Conservation (phyloP, 1,139 yeast genomes). For the Saccharomyces uvarum region DNA sequence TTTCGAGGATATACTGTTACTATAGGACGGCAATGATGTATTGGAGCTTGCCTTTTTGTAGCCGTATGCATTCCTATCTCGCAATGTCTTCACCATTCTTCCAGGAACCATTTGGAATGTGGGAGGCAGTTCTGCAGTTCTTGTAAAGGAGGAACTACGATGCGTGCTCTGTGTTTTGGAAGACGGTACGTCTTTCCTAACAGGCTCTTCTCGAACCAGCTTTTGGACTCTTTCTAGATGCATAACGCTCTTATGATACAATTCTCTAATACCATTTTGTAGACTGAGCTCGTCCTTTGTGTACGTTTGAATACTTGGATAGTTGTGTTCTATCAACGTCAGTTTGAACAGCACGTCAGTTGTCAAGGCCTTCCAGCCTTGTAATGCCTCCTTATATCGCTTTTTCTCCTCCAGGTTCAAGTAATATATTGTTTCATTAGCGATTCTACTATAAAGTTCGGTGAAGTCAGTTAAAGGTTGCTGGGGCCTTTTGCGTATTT, state of each 20-base stretch:
- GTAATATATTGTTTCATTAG: conserved; percentile 50
- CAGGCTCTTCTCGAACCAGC: conserved; percentile 13
- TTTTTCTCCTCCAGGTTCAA: conserved; percentile 50
- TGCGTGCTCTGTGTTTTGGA: neutral
- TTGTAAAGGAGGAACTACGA: neutral
- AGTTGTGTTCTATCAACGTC: conserved; percentile 45
- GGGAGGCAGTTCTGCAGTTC: neutral
- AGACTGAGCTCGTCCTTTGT: conserved; percentile 37
- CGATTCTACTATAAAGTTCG: conserved; percentile 54
- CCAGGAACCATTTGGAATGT: conserved; percentile 4
- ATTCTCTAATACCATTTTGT: conserved; percentile 33
- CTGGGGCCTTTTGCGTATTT: conserved; percentile 48
- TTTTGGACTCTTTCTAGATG: conserved; percentile 35
- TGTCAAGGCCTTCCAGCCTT: conserved; percentile 66
- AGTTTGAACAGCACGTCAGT: conserved; percentile 51
- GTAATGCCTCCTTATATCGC: conserved; percentile 47
- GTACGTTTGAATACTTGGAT: conserved; percentile 35
- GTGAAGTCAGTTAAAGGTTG: conserved; percentile 52
- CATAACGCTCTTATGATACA: conserved; percentile 30
- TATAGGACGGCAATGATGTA: neutral
- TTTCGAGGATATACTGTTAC: neutral
- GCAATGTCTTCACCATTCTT: conserved; percentile 14
- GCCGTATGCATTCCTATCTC: conserved; percentile 5
- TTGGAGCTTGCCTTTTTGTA: neutral
- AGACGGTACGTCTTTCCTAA: conserved; percentile 4